These are phyloP conservation scores for Penicillium silybi DNA, from an alignment of 495 filamentous ascomycete species.

Conservation along the genomic window DNA sequence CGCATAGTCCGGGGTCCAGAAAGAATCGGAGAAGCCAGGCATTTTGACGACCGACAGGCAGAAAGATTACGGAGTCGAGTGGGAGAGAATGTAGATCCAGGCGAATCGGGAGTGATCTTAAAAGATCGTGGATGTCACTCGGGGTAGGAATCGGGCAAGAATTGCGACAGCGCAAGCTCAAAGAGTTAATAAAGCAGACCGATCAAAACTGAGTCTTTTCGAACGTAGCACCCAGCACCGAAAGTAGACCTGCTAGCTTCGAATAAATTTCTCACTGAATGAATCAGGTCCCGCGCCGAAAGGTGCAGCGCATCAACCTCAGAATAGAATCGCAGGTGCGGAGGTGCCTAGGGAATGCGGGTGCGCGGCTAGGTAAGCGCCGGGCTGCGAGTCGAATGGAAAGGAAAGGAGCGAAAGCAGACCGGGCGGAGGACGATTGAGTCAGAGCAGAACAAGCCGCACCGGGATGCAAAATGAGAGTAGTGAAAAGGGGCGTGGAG, in stretches of 20 bases:
- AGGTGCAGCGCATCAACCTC: slow-evolving; percentile 6
- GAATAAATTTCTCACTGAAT: background rate
- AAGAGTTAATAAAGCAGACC: slow-evolving; percentile 1
- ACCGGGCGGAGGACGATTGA: slow-evolving; percentile 4
- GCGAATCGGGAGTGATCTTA: background rate
- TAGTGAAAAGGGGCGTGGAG: slow-evolving; percentile 6
- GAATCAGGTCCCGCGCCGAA: background rate
- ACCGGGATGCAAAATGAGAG: slow-evolving; percentile 2
- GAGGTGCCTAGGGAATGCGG: slow-evolving; percentile 10
- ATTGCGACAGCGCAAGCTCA: slow-evolving; percentile 4
- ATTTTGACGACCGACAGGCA: slow-evolving; percentile 40
- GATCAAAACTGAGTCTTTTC: slow-evolving; percentile 6
- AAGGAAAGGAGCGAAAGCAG: slow-evolving; percentile 13
- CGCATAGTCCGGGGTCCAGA: slow-evolving; percentile 94
- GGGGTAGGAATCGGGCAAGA: background rate
- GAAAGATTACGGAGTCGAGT: slow-evolving; percentile 3
- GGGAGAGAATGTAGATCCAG: background rate
- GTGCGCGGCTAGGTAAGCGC: slow-evolving; percentile 22
- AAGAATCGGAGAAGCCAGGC: slow-evolving; percentile 88
- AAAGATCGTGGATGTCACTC: background rate
- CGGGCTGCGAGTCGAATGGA: slow-evolving; percentile 5
- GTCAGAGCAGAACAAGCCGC: slow-evolving; percentile 1
- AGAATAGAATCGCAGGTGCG: slow-evolving; percentile 4
- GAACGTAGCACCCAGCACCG: background rate
- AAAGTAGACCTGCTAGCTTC: slow-evolving; percentile 2